Percentiles rank a stretch among this genome's conserved stretches.
phyloP scores from a whole-genome alignment of 2,329 filamentous ascomycete species.

The Dactylellina drechsleri region DNA sequence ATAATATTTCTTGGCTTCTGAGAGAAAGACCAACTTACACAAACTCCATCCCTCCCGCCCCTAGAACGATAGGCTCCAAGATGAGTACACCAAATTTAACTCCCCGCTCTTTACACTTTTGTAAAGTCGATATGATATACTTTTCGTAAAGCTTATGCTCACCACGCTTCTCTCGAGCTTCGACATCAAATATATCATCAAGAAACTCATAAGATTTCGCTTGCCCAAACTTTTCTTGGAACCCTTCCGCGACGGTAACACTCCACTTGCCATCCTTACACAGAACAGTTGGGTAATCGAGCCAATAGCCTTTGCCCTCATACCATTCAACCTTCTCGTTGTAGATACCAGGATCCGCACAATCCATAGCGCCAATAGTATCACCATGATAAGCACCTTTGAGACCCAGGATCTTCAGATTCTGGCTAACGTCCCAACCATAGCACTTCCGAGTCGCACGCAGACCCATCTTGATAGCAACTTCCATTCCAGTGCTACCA shows the following conservation, averaged over 20 bases:
- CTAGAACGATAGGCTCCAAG: conserved; percentile 81
- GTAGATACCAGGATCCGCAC: conserved; percentile 77
- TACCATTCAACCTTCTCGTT: conserved; percentile 92
- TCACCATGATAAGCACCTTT: conserved; percentile 87
- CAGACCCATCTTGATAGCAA: conserved; percentile 85
- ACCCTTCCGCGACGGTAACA: conserved; percentile 68
- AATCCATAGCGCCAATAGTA: conserved; percentile 89
- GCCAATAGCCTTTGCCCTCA: conserved; percentile 79
- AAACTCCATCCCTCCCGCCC: conserved; percentile 84
- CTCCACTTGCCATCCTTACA: conserved; percentile 75
- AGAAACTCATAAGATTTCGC: conserved; percentile 65
- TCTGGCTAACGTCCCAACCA: conserved; percentile 69
- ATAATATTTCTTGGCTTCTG: no score
- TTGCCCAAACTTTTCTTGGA: conserved; percentile 65
- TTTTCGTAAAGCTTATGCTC: conserved; percentile 68
- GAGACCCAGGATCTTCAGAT: conserved; percentile 75
- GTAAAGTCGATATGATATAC: conserved; percentile 65
- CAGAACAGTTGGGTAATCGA: conserved; percentile 78
- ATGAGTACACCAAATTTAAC: conserved; percentile 79
- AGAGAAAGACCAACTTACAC: conserved; percentile 67
- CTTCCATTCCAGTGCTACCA: conserved; percentile 83
- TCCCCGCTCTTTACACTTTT: conserved; percentile 64
- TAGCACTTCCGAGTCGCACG: conserved; percentile 75
- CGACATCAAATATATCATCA: conserved; percentile 71
- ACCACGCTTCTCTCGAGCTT: conserved; percentile 64